phyloP scores from a whole-genome alignment of 2,329 filamentous ascomycete species.

The Atkinsonella hypoxylon region DNA sequence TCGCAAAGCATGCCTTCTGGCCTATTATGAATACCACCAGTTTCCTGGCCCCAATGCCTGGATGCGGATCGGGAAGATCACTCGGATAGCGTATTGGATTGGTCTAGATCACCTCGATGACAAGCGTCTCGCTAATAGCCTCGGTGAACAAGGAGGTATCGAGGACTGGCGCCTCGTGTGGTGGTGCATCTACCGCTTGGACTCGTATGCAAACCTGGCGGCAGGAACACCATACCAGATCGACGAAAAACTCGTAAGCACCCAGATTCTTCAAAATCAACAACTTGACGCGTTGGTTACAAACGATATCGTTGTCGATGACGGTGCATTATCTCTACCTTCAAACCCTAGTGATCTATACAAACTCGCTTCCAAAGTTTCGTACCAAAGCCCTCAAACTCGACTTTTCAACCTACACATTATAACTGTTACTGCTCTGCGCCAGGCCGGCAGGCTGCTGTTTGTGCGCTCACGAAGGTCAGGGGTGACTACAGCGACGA shows the following conservation, averaged over 20 bases:
- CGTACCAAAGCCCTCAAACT: neutral
- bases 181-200: constrained; percentile 11
- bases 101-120: constrained; percentile 8
- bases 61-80: constrained; percentile 8
- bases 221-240: constrained; percentile 9
- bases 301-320: neutral
- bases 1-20: constrained; percentile 7
- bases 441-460: constrained; percentile 1
- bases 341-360: neutral
- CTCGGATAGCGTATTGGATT: constrained; percentile 8
- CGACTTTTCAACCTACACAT: constrained; percentile 5
- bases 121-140: neutral
- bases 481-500: neutral
- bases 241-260: constrained; percentile 5
- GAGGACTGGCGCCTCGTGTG: constrained; percentile 11
- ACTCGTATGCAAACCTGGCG: constrained; percentile 9
- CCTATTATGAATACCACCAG: constrained; percentile 10
- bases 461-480: neutral
- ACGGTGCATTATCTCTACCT: neutral
- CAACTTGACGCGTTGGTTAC: neutral
- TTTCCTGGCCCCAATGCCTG: constrained; percentile 11
- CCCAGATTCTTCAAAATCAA: constrained; percentile 1
- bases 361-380: neutral
- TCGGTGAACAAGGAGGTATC: constrained; percentile 2
- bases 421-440: constrained; percentile 7